phyloP scores from a whole-genome alignment of 2,329 filamentous ascomycete genomes.

The Talaromyces pinophilus region DNA sequence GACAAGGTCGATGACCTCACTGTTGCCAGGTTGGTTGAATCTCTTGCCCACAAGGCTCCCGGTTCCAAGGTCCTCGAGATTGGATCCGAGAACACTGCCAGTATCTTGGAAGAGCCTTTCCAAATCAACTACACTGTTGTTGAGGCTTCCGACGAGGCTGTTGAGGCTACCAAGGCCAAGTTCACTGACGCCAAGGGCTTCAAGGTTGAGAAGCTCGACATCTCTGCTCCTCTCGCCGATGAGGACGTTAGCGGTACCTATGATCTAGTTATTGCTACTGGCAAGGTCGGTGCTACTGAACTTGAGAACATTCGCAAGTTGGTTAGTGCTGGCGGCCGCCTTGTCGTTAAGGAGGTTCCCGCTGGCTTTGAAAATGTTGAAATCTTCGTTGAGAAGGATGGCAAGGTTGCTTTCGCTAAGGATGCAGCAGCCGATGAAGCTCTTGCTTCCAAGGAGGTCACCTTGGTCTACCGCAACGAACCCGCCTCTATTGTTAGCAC shows the following conservation, averaged over 20 bases:
- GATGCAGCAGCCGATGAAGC: background rate
- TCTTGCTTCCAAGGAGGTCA: background rate
- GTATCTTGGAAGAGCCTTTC: background rate
- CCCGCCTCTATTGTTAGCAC: background rate
- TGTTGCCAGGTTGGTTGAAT: background rate
- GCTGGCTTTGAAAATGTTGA: constrained; percentile 11
- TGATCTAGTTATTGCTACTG: constrained; percentile 14
- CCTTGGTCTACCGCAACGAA: constrained; percentile 6
- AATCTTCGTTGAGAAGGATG: background rate
- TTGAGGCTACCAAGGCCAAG: constrained; percentile 9
- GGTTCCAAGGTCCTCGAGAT: constrained; percentile 8
- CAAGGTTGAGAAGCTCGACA: constrained; percentile 2
- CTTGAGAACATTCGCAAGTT: constrained; percentile 1
- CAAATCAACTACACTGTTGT: constrained; percentile 10
- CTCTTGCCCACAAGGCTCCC: constrained; percentile 11
- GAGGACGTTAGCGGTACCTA: background rate
- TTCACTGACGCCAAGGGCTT: background rate
- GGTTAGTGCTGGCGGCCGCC: background rate
- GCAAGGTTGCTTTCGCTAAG: background rate
- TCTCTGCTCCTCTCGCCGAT: background rate
- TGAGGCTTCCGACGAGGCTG: constrained; percentile 4
- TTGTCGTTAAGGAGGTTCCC: background rate
- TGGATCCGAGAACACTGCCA: constrained; percentile 6
- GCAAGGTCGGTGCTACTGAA: background rate
- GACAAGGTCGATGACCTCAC: background rate